phyloP scores from a whole-genome alignment of 2,329 filamentous ascomycete species.

The Fusarium torreyae region DNA sequence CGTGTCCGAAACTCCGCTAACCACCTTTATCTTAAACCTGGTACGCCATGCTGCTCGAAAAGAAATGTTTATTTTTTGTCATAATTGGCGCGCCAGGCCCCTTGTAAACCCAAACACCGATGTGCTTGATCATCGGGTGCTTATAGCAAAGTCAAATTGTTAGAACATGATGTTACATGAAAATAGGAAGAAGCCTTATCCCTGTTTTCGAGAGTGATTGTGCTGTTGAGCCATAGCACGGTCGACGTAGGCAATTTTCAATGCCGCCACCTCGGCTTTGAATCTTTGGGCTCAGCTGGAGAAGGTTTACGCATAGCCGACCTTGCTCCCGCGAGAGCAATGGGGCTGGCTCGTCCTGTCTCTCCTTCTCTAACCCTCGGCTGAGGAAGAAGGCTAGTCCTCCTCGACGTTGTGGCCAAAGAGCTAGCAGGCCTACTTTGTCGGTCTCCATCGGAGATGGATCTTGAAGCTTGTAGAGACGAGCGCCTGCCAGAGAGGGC shows the following conservation, averaged over 20 bases:
- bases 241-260: conserved; percentile 31
- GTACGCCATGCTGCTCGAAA: conserved; percentile 50
- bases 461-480: conserved; percentile 66
- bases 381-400: conserved; percentile 69
- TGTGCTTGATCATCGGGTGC: conserved; percentile 20
- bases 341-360: conserved; percentile 65
- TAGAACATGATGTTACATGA: conserved; percentile 42
- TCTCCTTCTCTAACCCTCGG: conserved; percentile 56
- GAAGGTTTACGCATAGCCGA: conserved; percentile 50
- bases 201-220: conserved; percentile 34
- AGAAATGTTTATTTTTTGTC: conserved; percentile 39
- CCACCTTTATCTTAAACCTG: conserved; percentile 40
- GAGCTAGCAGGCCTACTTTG: conserved; percentile 70
- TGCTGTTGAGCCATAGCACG: conserved; percentile 14
- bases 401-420: conserved; percentile 63
- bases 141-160: conserved; percentile 40
- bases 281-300: conserved; percentile 56
- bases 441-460: conserved; percentile 52
- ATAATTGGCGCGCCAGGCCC: conserved; percentile 46
- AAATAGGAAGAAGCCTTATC: conserved; percentile 33
- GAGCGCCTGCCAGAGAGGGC: conserved; percentile 64
- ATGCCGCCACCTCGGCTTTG: conserved; percentile 67
- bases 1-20: conserved; percentile 46
- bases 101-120: conserved; percentile 18
- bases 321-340: conserved; percentile 63